Conservation (phyloP, 768 basidiomycete genomes). For the Mycena metata region DNA sequence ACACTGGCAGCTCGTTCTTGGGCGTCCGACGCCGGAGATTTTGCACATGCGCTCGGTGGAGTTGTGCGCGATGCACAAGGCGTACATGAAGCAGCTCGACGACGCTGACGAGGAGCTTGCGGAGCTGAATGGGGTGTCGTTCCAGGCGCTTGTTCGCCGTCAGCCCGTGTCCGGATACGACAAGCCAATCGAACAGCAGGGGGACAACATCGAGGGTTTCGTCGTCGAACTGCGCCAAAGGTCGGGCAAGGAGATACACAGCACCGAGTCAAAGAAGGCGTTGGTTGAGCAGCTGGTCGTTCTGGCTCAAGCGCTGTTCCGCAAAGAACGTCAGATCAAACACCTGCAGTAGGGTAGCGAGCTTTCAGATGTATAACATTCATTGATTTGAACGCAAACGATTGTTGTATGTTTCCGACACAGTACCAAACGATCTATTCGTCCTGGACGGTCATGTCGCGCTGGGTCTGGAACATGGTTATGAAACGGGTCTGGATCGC, state of each 20-base stretch:
- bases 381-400: slow-evolving; percentile 25
- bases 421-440: slow-evolving; percentile 27
- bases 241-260: slow-evolving; percentile 34
- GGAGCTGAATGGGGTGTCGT: slow-evolving; percentile 27
- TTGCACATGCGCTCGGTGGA: slow-evolving; percentile 33
- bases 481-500: neutral
- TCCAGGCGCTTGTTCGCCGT: slow-evolving; percentile 22
- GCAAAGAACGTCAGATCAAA: slow-evolving; percentile 38
- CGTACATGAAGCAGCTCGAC: slow-evolving; percentile 39
- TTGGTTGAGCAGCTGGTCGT: slow-evolving; percentile 28
- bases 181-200: slow-evolving; percentile 23
- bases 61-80: slow-evolving; percentile 21
- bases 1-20: slow-evolving; percentile 31
- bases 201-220: slow-evolving; percentile 29
- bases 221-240: slow-evolving; percentile 35
- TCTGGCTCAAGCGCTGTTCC: slow-evolving; percentile 34
- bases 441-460: slow-evolving; percentile 38
- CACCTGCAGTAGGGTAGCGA: slow-evolving; percentile 25
- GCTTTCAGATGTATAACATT: slow-evolving; percentile 13
- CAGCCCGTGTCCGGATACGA: slow-evolving; percentile 30
- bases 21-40: slow-evolving; percentile 29
- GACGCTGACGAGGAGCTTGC: slow-evolving; percentile 36
- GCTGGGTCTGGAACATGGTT: slow-evolving; percentile 29
- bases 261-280: slow-evolving; percentile 27
- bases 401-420: slow-evolving; percentile 26